Percentiles rank a stretch among this genome's conserved stretches.
Evolutionary conservation across 805 yeast species (phyloP).

Genomic region (Candida tammaniensis): DNA sequence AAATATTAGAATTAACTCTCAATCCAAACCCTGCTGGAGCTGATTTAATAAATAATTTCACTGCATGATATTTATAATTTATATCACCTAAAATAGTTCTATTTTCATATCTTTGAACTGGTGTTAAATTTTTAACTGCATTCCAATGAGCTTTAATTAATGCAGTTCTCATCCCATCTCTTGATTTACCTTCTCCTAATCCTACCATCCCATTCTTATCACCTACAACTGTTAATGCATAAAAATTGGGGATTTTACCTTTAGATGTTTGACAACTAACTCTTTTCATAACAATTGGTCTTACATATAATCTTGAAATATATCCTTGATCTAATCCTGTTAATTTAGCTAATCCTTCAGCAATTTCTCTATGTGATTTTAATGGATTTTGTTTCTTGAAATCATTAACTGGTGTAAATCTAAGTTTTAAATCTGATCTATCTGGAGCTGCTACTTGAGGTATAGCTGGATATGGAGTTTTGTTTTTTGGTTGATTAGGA

Average conservation of each 20-base stretch:
- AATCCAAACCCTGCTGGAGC: constrained; percentile 94
- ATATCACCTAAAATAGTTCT: constrained; percentile 87
- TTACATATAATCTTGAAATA: constrained; percentile 57
- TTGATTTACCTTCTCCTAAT: constrained; percentile 90
- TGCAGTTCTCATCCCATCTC: constrained; percentile 72
- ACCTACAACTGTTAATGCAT: constrained; percentile 86
- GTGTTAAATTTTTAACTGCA: constrained; percentile 80
- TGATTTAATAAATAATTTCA: constrained; percentile 73
- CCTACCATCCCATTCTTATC: constrained; percentile 93
- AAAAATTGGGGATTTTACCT: constrained; percentile 83
- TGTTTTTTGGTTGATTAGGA: constrained; percentile 47
- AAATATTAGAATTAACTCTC: constrained; percentile 85
- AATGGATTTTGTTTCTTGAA: constrained; percentile 13
- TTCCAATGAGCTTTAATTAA: constrained; percentile 86
- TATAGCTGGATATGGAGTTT: constrained; percentile 55
- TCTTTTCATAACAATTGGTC: constrained; percentile 69
- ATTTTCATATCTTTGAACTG: constrained; percentile 83
- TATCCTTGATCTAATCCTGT: constrained; percentile 67
- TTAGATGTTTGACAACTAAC: constrained; percentile 90
- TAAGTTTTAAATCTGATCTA: constrained; percentile 37
- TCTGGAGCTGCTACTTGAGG: constrained; percentile 56
- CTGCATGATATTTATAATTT: constrained; percentile 83
- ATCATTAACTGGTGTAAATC: constrained; percentile 26
- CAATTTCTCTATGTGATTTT: constrained; percentile 31
- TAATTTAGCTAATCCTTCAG: constrained; percentile 54